Evolutionary conservation across 2,329 filamentous ascomycete species (phyloP).

Genomic region (Diaporthe capsici): DNA sequence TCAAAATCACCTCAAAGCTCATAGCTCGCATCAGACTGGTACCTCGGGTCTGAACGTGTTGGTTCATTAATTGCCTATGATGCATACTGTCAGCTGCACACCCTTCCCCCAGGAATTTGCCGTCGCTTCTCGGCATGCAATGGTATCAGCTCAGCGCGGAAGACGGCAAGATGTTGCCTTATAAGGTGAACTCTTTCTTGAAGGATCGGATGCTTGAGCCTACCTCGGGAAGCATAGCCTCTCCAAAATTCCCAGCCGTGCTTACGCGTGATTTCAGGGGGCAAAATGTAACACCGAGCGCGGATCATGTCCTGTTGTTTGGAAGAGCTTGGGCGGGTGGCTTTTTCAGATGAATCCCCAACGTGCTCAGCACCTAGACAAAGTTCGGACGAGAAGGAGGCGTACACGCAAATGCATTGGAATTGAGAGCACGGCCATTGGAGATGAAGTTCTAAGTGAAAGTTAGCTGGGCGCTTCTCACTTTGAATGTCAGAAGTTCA

Average conservation of each 20-base stretch:
- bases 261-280: slow-evolving; percentile 17
- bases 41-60: background rate
- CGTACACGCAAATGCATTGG: background rate
- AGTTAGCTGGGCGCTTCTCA: slow-evolving; percentile 16
- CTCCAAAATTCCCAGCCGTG: slow-evolving; percentile 2
- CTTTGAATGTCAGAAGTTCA: slow-evolving; percentile 5
- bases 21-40: background rate
- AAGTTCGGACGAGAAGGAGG: background rate
- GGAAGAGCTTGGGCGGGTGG: background rate
- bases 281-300: background rate
- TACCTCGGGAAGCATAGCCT: background rate
- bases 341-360: slow-evolving; percentile 21
- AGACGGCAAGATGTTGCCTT: background rate
- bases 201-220: background rate
- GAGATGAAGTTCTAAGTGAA: background rate
- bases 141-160: background rate
- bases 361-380: slow-evolving; percentile 2
- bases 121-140: background rate
- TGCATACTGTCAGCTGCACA: background rate
- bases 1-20: background rate
- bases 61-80: background rate
- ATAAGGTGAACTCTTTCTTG: background rate
- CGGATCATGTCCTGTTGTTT: slow-evolving; percentile 8
- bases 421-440: background rate
- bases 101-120: fast-evolving